These are phyloP conservation scores for Obelidium mucronatum DNA, from an alignment of 192 early-diverging fungal genomes.

Conservation along the genomic window DNA sequence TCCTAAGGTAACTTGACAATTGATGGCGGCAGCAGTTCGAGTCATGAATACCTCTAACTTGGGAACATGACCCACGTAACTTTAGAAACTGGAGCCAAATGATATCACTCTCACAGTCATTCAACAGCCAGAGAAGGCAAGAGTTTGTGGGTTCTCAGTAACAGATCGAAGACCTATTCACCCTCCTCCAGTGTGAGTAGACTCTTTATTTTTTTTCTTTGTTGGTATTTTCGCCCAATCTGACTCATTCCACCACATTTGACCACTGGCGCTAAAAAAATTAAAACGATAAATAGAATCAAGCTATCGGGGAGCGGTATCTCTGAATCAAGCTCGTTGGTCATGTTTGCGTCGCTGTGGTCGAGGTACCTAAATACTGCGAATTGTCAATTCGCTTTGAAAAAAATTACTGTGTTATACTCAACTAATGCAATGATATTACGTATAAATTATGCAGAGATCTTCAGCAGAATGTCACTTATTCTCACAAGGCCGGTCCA, in stretches of 20 bases:
- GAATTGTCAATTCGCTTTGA: background rate
- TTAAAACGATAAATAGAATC: background rate
- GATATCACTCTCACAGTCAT: conserved; percentile 38
- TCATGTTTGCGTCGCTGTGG: conserved; percentile 38
- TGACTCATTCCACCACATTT: background rate
- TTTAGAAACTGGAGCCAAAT: background rate
- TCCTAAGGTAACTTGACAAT: too few relatives aligned
- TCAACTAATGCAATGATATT: background rate
- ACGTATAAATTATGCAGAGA: background rate
- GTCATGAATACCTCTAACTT: too few relatives aligned
- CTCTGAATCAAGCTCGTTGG: background rate
- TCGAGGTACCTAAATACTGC: conserved; percentile 14
- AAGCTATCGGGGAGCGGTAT: background rate
- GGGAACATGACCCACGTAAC: too few relatives aligned
- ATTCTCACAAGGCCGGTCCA: conserved; percentile 15
- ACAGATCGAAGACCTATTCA: conserved; percentile 28
- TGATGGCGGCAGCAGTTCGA: too few relatives aligned
- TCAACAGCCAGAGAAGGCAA: conserved; percentile 44
- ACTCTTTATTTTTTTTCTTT: background rate
- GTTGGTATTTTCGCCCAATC: background rate
- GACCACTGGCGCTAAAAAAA: too few relatives aligned
- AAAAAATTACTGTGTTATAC: background rate
- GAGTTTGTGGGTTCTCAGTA: conserved; percentile 22
- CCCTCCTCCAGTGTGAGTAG: conserved; percentile 36
- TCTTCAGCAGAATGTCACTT: conserved; percentile 3